Evolutionary conservation across 148 eudicot species (phyloP).

Genomic region (Vaccinium darrowii): DNA sequence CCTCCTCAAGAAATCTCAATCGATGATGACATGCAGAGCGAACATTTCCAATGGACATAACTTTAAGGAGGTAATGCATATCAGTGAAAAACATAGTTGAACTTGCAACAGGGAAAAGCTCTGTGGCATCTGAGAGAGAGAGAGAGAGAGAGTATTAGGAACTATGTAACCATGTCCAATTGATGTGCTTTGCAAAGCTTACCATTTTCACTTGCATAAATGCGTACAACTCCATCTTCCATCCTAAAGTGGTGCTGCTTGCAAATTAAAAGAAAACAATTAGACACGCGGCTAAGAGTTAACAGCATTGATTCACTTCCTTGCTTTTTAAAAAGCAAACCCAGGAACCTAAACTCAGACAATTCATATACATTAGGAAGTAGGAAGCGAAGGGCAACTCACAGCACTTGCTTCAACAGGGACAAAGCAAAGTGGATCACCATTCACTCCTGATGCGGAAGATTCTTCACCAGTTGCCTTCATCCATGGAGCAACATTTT

Average conservation of each 20-base stretch:
- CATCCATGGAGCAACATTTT: constrained; percentile 56
- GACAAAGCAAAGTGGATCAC: constrained; percentile 46
- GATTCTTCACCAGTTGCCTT: constrained; percentile 38
- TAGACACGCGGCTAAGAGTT: constrained; percentile 16
- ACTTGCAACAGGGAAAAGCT: constrained; percentile 69
- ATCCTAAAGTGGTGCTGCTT: constrained; percentile 61
- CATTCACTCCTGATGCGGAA: constrained; percentile 22
- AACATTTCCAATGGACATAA: constrained; percentile 62
- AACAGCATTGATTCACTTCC: neutral
- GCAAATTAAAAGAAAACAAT: constrained; percentile 23
- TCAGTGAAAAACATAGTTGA: constrained; percentile 75
- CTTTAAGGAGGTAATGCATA: constrained; percentile 61
- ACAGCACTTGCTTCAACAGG: constrained; percentile 59
- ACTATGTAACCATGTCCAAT: neutral
- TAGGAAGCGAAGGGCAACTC: constrained; percentile 22
- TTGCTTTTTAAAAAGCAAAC: neutral
- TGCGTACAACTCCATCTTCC: constrained; percentile 74
- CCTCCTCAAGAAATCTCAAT: constrained; percentile 74
- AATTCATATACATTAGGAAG: neutral
- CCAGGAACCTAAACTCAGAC: neutral
- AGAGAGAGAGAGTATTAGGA: neutral
- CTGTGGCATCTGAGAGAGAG: constrained; percentile 39
- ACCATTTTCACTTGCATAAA: constrained; percentile 70
- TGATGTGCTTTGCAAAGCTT: constrained; percentile 12
- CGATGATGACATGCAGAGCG: constrained; percentile 71